Percentiles rank a stretch among this genome's conserved stretches.
Evolutionary conservation across 208 protist species (phyloP).

Genomic region (Leptomonas pyrrhocoris): DNA sequence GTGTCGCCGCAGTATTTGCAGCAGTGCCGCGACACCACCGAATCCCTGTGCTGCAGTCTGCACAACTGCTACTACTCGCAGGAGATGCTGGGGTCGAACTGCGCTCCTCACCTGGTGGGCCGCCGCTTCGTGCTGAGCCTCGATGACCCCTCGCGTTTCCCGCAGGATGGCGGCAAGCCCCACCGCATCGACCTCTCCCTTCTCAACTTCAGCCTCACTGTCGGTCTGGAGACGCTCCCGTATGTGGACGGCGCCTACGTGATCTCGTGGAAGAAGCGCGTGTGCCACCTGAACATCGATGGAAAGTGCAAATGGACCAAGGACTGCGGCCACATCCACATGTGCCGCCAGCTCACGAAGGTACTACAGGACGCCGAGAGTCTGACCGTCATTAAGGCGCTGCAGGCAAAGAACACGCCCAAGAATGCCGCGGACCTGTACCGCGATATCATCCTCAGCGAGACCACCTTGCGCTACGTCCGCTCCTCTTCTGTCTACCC

Average conservation of each 20-base stretch:
- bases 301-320: constrained; percentile 69
- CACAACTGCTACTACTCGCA: constrained; percentile 72
- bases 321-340: constrained; percentile 61
- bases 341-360: constrained; percentile 43
- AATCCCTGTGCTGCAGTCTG: constrained; percentile 51
- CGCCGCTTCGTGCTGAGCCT: constrained; percentile 41
- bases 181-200: constrained; percentile 43
- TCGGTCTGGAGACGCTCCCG: constrained; percentile 48
- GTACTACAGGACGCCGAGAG: constrained; percentile 37
- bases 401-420: constrained; percentile 20
- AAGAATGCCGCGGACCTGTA: constrained; percentile 30
- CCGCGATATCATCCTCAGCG: constrained; percentile 37
- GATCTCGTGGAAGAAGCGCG: constrained; percentile 51
- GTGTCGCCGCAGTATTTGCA: constrained; percentile 40
- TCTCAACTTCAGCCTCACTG: constrained; percentile 47
- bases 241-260: constrained; percentile 29
- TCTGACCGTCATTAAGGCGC: constrained; percentile 33
- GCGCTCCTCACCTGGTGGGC: constrained; percentile 38
- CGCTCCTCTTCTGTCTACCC: constrained; percentile 31
- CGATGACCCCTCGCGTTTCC: constrained; percentile 31
- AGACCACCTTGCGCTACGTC: constrained; percentile 34
- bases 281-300: constrained; percentile 51
- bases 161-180: constrained; percentile 25
- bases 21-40: constrained; percentile 37
- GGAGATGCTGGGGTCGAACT: constrained; percentile 46